Conservation (phyloP, 352 stramenopile species). For the Phytophthora foliorum region DNA sequence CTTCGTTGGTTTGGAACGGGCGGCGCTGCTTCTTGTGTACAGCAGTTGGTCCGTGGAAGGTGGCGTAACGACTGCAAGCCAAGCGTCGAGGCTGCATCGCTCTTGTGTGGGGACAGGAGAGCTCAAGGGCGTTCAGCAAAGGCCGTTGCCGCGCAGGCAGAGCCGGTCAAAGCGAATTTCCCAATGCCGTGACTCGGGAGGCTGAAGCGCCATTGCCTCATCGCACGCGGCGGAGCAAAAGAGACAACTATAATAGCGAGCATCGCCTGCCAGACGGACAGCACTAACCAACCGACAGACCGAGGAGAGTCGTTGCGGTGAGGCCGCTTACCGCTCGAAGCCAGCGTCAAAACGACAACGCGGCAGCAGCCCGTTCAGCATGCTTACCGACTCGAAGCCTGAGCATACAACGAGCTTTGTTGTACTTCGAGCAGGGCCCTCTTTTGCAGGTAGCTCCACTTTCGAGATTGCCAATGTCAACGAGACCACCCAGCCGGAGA, state of each 20-base stretch:
- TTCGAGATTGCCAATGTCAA: slow-evolving; percentile 19
- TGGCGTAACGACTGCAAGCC: slow-evolving; percentile 33
- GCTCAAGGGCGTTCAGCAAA: slow-evolving; percentile 29
- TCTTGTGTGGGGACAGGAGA: slow-evolving; percentile 5
- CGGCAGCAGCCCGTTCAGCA: slow-evolving; percentile 4
- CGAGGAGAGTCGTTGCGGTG: slow-evolving; percentile 36
- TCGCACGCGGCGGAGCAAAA: slow-evolving; percentile 27
- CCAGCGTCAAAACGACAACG: slow-evolving; percentile 6
- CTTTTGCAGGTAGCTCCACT: slow-evolving; percentile 1
- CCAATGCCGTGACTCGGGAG: slow-evolving; percentile 19
- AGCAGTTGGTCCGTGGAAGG: slow-evolving; percentile 29
- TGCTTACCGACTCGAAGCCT: slow-evolving; percentile 14
- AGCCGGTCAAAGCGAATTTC: slow-evolving; percentile 16
- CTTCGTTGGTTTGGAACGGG: slow-evolving; percentile 21
- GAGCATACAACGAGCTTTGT: slow-evolving; percentile 22
- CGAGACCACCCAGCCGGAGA: slow-evolving; percentile 12
- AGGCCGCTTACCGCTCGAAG: slow-evolving; percentile 17
- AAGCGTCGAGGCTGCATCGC: slow-evolving; percentile 36
- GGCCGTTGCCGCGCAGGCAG: slow-evolving; percentile 30
- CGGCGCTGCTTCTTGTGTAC: slow-evolving; percentile 24
- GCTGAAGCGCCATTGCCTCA: slow-evolving; percentile 27
- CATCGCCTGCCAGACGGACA: slow-evolving; percentile 2
- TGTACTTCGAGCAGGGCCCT: slow-evolving; percentile 10
- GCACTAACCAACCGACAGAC: slow-evolving; percentile 32
- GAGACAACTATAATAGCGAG: slow-evolving; percentile 14